Base-by-base conservation (phyloP, 441 rosid genomes). In the Corymbia citriodora region DNA sequence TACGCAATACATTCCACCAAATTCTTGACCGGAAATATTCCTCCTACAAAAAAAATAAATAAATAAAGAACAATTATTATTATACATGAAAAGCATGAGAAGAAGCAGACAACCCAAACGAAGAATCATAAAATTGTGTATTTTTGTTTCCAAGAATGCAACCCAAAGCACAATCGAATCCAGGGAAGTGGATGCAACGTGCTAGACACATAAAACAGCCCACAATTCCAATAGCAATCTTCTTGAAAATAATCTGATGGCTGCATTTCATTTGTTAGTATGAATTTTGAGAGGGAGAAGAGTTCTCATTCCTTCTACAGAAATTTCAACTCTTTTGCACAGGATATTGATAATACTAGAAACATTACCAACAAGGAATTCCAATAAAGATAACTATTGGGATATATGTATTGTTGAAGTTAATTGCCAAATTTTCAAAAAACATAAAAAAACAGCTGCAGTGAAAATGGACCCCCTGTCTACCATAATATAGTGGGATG, bases 11-110 rank as follows among this genome's bases (percentile, higher is more conserved):
- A 97, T 95, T 89, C 99, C 98, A 72, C 97, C 97, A 90, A 98
- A 98, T 91, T 98, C 99, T 93, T 98, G 99, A 61, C 98, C 99
- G 27, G 96, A 96, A 91, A 97, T 96, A 93, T 97, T 97, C 92
- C 97, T 94, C 95, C 99, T 98, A 97, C 92, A 93, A 89, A 40
- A 89, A 88, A 7, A 29, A 57, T 23, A 59, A 25, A 59, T 59
- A 59, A 59, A 54, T 15, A 55, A 68, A 88, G 33, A 50, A 55
- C 85, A 70, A 52, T 63, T 88, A 55, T 49, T 45, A 49, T 49
- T 45, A 49, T 61, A 54, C 68, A 54, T 33, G 63, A 14, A 40
- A 70, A 65, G 87, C 53, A 53, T 70, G 55, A 87, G 52, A 33
- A 89, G 31, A 61, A 89, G 49, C 85, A 79, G 13, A 45, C 52